Evolutionary conservation across 495 filamentous ascomycete species (phyloP), one percentile per base, ranked within the genome.

Genomic region (Lentithecium fluviatile): DNA sequence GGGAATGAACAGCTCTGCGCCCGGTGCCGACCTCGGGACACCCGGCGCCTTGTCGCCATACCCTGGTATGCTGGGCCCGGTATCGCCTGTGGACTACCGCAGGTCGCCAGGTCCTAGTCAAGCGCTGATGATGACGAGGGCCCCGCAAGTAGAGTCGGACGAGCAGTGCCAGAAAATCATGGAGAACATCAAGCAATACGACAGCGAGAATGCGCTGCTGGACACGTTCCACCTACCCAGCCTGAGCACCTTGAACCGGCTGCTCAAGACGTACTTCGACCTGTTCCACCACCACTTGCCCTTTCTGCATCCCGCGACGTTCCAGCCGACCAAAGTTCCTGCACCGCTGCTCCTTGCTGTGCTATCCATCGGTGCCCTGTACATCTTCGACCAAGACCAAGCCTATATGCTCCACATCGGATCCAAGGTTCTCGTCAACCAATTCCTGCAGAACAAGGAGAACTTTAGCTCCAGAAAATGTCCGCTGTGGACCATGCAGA

Each of bases 381-480:
- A 98, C 75, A 90, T 92, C 10, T 97, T 98, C 70, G 91, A 97
- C 71, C 89, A 95, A 69, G 94, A 96, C 65, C 87, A 95, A 69
- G 95, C 95, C 36, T 89, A 96, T 71, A 88, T 93, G 79, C 84
- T 96, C n/a, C 94, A 98, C 76, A 93, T 96, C 56, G 95, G 93
- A 8, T 96, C 95, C 40, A 97, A 97, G 78, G 87, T 96, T 45
- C 80, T 98, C 29, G 90, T 96, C 69, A 96, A 90, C 74, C 91
- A 97, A 73, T 97, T 97, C 74, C 73, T 98, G 64, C 92, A 96
- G 75, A 93, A 95, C 76, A 95, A 96, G 76, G 92, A 96, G 71
- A 96, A 95, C 75, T 97, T 97, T 75, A 95, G 91, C 80, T 97
- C 94, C n/a, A 83, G 91, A 53, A 97, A 96, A 73, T 98, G 94